Base-by-base conservation (phyloP, 148 eudicot species). In the Vaccinium corymbosum region DNA sequence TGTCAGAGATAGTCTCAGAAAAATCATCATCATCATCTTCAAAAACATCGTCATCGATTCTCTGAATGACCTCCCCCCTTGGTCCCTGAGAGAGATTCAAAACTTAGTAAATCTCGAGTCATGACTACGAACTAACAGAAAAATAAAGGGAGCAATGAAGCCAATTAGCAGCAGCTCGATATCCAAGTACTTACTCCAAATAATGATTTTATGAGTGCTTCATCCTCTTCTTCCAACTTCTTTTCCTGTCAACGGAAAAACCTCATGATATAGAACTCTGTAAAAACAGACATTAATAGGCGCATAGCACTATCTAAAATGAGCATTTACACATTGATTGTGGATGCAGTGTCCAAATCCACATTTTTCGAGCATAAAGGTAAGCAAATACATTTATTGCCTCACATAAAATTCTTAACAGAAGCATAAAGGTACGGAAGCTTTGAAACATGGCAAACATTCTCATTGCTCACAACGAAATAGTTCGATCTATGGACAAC, bases 201-300 rank as follows among this genome's bases (percentile, higher is more conserved):
- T 75, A 94, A 80, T 76, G 94, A 87, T 88, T 85, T 94, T 85
- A 96, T 91, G 17, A 92, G 94, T 64, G 93, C 97, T 87, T 96
- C 98, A 90, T 96, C 98, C 85, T 93, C 93, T 86, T 96, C 98
- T 75, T 92, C 93, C 84, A 96, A 80, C 81, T 89, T 91, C 84
- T 84, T 89, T 82, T 90, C 95, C 96, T 95, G 89, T 76, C 46
- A 49, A 20, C n/a, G 7, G 17, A 3, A 32, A 38, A 72, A 79
- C 22, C n/a, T 19, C 59, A 57, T 20, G 74, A 50, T 57, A 64
- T 68, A n/a, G 53, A 61, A 78, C 55, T 49, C 57, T 4, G 6
- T 76, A 17, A 22, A 50, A 35, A 50, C 19, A 76, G 32, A 52
- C 49, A 17, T 16, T 16, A 35, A 38, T 17, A 35, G 49, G 27